phyloP scores from a whole-genome alignment of 2,329 filamentous ascomycete species.

The Thermoascus crustaceus region DNA sequence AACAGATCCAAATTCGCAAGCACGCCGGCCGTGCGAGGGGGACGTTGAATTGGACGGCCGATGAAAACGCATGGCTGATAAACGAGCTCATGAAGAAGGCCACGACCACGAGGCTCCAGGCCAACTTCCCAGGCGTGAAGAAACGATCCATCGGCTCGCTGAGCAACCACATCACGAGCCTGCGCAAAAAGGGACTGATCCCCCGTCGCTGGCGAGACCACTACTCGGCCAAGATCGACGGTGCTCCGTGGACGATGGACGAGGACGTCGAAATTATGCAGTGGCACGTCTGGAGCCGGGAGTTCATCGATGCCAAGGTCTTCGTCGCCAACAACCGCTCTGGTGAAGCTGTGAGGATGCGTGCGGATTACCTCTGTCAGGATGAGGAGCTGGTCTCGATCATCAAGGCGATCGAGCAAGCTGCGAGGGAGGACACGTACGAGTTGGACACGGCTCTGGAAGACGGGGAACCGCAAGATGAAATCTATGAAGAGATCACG shows the following conservation, averaged over 20 bases:
- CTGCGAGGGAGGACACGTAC: too few relatives aligned
- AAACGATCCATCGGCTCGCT: conserved; percentile 6
- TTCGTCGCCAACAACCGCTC: conserved; percentile 10
- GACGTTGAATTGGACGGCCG: too few relatives aligned
- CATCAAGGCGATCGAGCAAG: too few relatives aligned
- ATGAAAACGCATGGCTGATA: conserved; percentile 11
- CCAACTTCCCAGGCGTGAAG: conserved; percentile 9
- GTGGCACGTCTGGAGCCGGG: conserved; percentile 10
- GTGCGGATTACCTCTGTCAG: conserved; percentile 9
- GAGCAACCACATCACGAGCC: conserved; percentile 8
- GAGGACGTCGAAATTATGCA: conserved; percentile 13
- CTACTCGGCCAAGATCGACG: conserved; percentile 1
- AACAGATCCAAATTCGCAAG: too few relatives aligned
- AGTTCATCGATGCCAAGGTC: conserved; percentile 9
- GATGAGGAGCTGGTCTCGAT: conserved; percentile 9
- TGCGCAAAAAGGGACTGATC: conserved; percentile 7
- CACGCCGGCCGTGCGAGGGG: too few relatives aligned
- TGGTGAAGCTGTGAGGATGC: conserved; percentile 7
- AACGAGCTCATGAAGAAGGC: conserved; percentile 8
- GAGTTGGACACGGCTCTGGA: too few relatives aligned
- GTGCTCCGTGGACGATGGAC: conserved; percentile 8
- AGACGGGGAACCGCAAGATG: too few relatives aligned
- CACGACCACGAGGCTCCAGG: conserved; percentile 7
- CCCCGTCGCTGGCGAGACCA: conserved; percentile 9
- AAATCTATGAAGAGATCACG: too few relatives aligned